Percentiles rank a stretch among this genome's conserved stretches.
Conservation (phyloP, 495 filamentous ascomycete genomes). For the Lophiostoma macrostomum region DNA sequence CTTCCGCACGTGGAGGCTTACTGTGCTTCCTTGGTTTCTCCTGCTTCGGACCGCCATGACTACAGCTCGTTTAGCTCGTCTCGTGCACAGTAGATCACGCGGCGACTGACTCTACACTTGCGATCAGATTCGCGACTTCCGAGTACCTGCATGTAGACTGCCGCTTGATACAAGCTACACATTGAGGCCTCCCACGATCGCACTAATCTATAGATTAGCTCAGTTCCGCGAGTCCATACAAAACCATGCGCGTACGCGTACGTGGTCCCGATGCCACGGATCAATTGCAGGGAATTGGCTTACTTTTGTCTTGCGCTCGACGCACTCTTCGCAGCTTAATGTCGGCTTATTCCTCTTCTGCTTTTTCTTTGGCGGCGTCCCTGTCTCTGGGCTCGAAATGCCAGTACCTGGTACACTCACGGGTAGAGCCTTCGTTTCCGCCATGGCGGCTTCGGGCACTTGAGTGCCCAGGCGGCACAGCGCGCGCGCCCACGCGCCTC, state of each 20-base stretch:
- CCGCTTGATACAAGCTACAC: slow-evolving; percentile 68
- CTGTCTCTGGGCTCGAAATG: no score
- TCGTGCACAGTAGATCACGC: no score
- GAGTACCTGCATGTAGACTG: slow-evolving; percentile 68
- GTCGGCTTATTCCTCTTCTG: slow-evolving; percentile 76
- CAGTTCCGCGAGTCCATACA: no score
- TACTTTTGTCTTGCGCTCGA: slow-evolving; percentile 68
- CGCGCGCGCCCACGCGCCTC: no score
- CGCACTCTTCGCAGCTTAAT: slow-evolving; percentile 67
- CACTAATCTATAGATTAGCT: slow-evolving; percentile 39
- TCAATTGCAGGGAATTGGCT: slow-evolving; percentile 11
- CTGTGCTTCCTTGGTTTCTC: slow-evolving; percentile 13
- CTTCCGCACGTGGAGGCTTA: slow-evolving; percentile 17
- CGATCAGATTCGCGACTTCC: slow-evolving; percentile 63
- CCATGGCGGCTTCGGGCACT: no score
- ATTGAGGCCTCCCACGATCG: slow-evolving; percentile 47
- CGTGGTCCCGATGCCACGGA: no score
- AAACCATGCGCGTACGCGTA: no score
- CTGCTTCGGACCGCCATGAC: slow-evolving; percentile 10
- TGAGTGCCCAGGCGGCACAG: no score
- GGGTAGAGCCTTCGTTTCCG: no score
- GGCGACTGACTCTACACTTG: slow-evolving; percentile 49
- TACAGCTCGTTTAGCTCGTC: slow-evolving; percentile 33
- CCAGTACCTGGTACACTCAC: no score
- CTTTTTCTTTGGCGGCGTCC: slow-evolving; percentile 48